Evolutionary conservation across 169 alveolate species (phyloP).

Genomic region (Cryptosporidium meleagridis): DNA sequence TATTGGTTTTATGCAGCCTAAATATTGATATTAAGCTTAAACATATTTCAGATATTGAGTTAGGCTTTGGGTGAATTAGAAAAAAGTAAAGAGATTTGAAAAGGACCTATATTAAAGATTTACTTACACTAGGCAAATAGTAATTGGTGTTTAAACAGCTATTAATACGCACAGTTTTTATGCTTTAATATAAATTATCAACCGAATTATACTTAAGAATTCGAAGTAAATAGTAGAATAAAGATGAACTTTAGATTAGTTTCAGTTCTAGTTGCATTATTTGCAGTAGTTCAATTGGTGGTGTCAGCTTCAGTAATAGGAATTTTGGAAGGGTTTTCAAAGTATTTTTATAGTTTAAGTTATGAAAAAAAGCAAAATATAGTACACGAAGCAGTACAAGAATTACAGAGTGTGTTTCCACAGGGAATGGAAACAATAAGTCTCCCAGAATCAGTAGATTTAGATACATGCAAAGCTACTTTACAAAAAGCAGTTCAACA

Average conservation of each 20-base stretch:
- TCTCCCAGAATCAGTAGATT: slow-evolving; percentile 28
- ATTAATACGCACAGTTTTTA: not conserved
- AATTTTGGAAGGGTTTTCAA: slow-evolving; percentile 31
- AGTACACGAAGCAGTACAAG: slow-evolving; percentile 59
- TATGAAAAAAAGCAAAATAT: slow-evolving; percentile 58
- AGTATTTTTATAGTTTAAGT: slow-evolving; percentile 34
- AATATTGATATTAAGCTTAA: not conserved
- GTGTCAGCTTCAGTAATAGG: slow-evolving; percentile 3
- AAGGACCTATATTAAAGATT: not conserved
- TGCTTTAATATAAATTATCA: not conserved
- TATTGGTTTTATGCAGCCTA: not conserved
- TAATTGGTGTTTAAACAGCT: slow-evolving; percentile 9
- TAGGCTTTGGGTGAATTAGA: not conserved
- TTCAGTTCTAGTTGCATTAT: not conserved
- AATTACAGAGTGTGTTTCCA: slow-evolving; percentile 45
- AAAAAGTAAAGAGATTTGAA: not conserved
- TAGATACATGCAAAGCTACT: slow-evolving; percentile 53
- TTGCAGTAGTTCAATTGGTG: not conserved
- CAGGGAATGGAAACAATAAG: slow-evolving; percentile 34
- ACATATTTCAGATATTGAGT: not conserved
- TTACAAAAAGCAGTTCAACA: slow-evolving; percentile 42
- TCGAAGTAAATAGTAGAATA: not conserved
- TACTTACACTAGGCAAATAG: not conserved
- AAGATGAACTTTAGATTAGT: slow-evolving; percentile 33
- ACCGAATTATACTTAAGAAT: not conserved